Percentiles rank a stretch among this genome's conserved stretches.
Evolutionary conservation across 1,139 yeast species (phyloP).

Genomic region (Scheffersomyces lignicola): DNA sequence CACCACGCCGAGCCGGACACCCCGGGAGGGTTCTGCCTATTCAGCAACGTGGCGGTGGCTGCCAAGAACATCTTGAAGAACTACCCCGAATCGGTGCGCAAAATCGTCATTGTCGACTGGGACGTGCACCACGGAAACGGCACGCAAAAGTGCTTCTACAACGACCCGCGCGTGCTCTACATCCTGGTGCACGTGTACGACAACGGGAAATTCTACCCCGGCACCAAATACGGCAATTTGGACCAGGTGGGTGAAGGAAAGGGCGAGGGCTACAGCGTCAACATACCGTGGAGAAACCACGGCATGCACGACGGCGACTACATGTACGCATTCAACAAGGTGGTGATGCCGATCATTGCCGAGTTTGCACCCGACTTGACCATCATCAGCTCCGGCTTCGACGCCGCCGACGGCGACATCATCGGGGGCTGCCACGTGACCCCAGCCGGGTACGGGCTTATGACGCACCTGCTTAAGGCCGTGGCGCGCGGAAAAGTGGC

Average conservation of each 20-base stretch:
- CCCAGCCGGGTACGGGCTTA: slow-evolving; percentile 94
- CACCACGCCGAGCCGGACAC: slow-evolving; percentile 98
- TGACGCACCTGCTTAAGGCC: slow-evolving; percentile 89
- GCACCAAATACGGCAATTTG: slow-evolving; percentile 78
- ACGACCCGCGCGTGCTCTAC: slow-evolving; percentile 88
- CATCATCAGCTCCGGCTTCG: slow-evolving; percentile 93
- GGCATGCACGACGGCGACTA: slow-evolving; percentile 98
- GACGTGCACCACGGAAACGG: slow-evolving; percentile 99
- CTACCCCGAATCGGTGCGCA: slow-evolving; percentile 86
- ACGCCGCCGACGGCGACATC: slow-evolving; percentile 97
- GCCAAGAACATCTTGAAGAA: slow-evolving; percentile 79
- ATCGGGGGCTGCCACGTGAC: slow-evolving; percentile 98
- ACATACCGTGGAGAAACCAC: slow-evolving; percentile 91
- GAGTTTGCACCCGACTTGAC: slow-evolving; percentile 94
- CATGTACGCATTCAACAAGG: slow-evolving; percentile 83
- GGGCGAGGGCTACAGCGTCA: slow-evolving; percentile 85
- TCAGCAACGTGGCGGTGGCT: slow-evolving; percentile 96
- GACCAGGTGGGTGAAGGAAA: slow-evolving; percentile 79
- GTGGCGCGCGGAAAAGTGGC: slow-evolving; percentile 86
- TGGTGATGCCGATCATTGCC: slow-evolving; percentile 84
- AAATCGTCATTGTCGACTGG: slow-evolving; percentile 90
- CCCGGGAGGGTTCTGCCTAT: slow-evolving; percentile 96
- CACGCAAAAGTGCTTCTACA: slow-evolving; percentile 86
- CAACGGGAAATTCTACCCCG: slow-evolving; percentile 91
- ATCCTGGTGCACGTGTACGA: slow-evolving; percentile 92